Evolutionary conservation across 2,329 filamentous ascomycete genomes (phyloP).

Genomic region (Macroventuria anomochaeta): DNA sequence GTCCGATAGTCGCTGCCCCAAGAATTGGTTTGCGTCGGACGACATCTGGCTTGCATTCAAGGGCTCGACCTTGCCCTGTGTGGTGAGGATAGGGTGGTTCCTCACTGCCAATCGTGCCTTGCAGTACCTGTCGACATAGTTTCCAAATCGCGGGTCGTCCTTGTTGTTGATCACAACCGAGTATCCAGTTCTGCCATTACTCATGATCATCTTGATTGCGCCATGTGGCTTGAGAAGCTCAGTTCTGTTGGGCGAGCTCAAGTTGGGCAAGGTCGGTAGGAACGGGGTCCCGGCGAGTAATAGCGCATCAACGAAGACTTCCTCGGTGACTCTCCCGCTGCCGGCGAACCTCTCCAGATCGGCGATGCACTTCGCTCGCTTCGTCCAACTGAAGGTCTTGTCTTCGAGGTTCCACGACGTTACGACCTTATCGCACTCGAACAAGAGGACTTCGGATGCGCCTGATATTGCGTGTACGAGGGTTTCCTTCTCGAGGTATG

Average conservation of each 20-base stretch:
- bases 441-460: constrained; percentile 82
- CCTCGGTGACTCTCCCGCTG: constrained; percentile 63
- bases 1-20: constrained; percentile 86
- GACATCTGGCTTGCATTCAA: constrained; percentile 77
- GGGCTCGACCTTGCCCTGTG: constrained; percentile 77
- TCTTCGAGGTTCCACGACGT: constrained; percentile 72
- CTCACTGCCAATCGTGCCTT: constrained; percentile 84
- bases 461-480: constrained; percentile 78
- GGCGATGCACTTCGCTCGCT: constrained; percentile 73
- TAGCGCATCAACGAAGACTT: constrained; percentile 82
- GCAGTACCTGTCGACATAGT: constrained; percentile 86
- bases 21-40: constrained; percentile 83
- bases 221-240: constrained; percentile 70
- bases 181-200: constrained; percentile 70
- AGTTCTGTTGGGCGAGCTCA: constrained; percentile 66
- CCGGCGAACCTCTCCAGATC: constrained; percentile 58
- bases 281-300: constrained; percentile 84
- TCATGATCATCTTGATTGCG: constrained; percentile 77
- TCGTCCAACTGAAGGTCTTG: constrained; percentile 67
- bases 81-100: constrained; percentile 83
- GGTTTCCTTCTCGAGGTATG: constrained; percentile 73
- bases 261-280: constrained; percentile 77
- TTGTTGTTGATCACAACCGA: constrained; percentile 78
- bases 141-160: constrained; percentile 75
- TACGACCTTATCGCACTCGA: constrained; percentile 79